These are phyloP conservation scores for Magnaporthiopsis poae DNA, from an alignment of 2,329 filamentous ascomycete species.

Conservation along the genomic window DNA sequence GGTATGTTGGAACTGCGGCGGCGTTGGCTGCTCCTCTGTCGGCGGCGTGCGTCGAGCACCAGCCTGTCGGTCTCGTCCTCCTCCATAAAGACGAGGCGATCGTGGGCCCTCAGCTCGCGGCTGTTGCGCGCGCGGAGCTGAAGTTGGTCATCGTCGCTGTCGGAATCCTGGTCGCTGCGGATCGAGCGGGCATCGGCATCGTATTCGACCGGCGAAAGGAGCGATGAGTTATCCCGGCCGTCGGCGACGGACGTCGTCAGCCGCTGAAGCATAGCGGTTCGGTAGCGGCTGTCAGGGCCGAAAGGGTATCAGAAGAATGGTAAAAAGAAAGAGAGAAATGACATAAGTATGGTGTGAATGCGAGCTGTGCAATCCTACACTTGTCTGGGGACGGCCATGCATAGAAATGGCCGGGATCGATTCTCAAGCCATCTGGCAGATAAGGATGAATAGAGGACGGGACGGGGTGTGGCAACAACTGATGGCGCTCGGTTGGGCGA, in stretches of 20 bases:
- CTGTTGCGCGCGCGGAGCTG: constrained; percentile 57
- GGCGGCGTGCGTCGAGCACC: constrained; percentile 41
- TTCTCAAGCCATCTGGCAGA: neutral
- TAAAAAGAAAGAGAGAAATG: neutral
- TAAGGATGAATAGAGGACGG: neutral
- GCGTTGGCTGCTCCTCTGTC: constrained; percentile 38
- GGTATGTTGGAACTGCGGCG: constrained; percentile 39
- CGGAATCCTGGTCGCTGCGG: constrained; percentile 62
- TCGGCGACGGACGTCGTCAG: constrained; percentile 11
- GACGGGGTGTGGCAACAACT: no score
- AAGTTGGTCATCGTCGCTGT: constrained; percentile 66
- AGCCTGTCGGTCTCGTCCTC: constrained; percentile 62
- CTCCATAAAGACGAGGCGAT: constrained; percentile 61
- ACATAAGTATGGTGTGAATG: neutral
- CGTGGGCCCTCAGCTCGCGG: constrained; percentile 58
- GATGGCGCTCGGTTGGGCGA: neutral
- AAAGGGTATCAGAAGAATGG: neutral
- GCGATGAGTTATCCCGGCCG: constrained; percentile 26
- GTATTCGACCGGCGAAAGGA: constrained; percentile 55
- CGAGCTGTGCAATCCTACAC: neutral
- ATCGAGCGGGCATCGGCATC: constrained; percentile 61
- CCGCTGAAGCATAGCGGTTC: neutral
- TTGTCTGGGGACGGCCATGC: neutral
- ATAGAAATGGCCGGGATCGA: neutral
- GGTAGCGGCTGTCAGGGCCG: neutral